Evolutionary conservation across 139 green algal species (phyloP).

Genomic region (Dunaliella primolecta): DNA sequence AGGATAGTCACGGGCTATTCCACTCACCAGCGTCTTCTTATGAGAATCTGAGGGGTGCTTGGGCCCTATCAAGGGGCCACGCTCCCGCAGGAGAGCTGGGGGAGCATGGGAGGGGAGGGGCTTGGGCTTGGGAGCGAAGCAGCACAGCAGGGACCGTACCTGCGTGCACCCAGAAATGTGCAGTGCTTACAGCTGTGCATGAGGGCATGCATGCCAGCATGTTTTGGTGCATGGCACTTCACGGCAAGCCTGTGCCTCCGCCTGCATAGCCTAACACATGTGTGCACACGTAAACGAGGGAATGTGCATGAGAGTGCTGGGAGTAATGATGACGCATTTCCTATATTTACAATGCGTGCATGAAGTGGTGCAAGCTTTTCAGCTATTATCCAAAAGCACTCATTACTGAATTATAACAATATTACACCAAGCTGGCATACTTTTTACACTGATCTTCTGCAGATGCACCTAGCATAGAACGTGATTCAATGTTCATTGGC

Average conservation of each 20-base stretch:
- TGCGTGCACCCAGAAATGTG: neutral
- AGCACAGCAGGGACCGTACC: constrained; percentile 30
- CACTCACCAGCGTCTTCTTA: constrained; percentile 45
- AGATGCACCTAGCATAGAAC: no score
- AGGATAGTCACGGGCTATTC: no score
- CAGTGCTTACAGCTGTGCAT: neutral
- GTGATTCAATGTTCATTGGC: no score
- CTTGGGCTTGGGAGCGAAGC: constrained; percentile 28
- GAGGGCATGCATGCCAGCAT: neutral
- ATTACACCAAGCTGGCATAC: neutral
- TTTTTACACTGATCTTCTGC: no score
- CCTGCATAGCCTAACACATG: no score
- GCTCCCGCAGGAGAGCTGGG: neutral
- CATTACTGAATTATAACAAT: neutral
- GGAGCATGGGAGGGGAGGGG: no score
- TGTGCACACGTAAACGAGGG: neutral
- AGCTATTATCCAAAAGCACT: neutral
- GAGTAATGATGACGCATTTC: no score
- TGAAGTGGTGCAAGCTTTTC: neutral
- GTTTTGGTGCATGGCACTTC: neutral
- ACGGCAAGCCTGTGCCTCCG: neutral
- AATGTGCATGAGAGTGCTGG: no score
- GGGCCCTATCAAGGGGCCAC: constrained; percentile 33
- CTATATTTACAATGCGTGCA: no score
- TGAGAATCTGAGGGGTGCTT: constrained; percentile 44